Conservation (phyloP, 1,284 basidiomycete genomes). For the Fomitiporia mediterranea region DNA sequence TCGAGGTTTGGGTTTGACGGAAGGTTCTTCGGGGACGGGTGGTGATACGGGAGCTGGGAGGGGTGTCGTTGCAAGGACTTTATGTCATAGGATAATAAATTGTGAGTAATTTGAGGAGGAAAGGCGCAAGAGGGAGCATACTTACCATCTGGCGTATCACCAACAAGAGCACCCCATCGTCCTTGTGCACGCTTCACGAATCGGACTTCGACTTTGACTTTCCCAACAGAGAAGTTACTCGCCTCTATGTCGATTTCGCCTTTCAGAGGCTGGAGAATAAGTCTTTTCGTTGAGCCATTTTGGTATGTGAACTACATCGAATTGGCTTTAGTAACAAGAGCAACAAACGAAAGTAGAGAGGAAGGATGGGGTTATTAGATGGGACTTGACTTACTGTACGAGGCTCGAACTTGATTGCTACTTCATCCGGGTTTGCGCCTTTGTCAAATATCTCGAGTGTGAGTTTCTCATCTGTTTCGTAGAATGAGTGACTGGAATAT, state of each 20-base stretch:
- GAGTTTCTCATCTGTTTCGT: constrained; percentile 75
- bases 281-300: constrained; percentile 53
- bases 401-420: constrained; percentile 60
- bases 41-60: constrained; percentile 28
- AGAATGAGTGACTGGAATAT: constrained; percentile 73
- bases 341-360: constrained; percentile 4
- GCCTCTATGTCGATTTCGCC: constrained; percentile 69
- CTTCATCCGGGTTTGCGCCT: constrained; percentile 60
- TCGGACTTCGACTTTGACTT: constrained; percentile 79
- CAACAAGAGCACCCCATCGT: constrained; percentile 74
- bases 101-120: constrained; percentile 16
- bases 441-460: constrained; percentile 78
- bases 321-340: constrained; percentile 14
- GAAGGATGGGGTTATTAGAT: too few species aligned
- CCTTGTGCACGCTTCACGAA: constrained; percentile 59
- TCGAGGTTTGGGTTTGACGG: constrained; percentile 37
- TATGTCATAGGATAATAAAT: neutral
- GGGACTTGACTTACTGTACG: constrained; percentile 60
- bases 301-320: constrained; percentile 49
- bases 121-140: constrained; percentile 14
- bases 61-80: constrained; percentile 27
- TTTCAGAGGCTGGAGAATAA: constrained; percentile 71
- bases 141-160: constrained; percentile 71
- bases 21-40: neutral
- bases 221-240: constrained; percentile 66